A percentile compares a stretch with the other conserved stretches of the same genome.
Evolutionary conservation across 495 filamentous ascomycete species (phyloP).

Genomic region (Annulohypoxylon nitens): DNA sequence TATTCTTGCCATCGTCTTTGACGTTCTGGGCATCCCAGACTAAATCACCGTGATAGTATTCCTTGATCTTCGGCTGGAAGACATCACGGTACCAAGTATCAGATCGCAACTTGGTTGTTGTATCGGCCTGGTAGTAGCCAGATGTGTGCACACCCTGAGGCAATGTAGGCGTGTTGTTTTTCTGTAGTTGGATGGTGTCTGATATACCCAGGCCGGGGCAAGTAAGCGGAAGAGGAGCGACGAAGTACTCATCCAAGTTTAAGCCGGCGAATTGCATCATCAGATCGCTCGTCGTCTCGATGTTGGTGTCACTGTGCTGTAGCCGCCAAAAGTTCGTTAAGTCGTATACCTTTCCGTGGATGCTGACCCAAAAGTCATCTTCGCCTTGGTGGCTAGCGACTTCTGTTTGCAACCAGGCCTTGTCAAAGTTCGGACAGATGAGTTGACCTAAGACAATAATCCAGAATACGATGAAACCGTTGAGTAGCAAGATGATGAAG

Average conservation of each 20-base stretch:
- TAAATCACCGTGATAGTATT: conserved; percentile 88
- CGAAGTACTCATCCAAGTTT: conserved; percentile 87
- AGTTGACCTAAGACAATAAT: conserved; percentile 88
- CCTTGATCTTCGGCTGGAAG: conserved; percentile 83
- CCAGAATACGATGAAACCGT: conserved; percentile 89
- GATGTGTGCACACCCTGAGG: conserved; percentile 73
- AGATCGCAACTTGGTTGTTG: conserved; percentile 67
- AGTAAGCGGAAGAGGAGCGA: conserved; percentile 78
- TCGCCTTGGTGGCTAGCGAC: conserved; percentile 76
- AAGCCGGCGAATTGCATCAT: conserved; percentile 85
- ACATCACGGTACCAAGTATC: conserved; percentile 79
- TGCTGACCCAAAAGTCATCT: conserved; percentile 88
- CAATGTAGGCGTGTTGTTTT: conserved; percentile 73
- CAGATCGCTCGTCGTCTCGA: conserved; percentile 68
- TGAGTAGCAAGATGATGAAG: conserved; percentile 83
- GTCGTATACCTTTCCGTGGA: conserved; percentile 92
- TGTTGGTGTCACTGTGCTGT: conserved; percentile 79
- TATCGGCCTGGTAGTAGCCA: conserved; percentile 68
- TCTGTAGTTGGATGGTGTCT: conserved; percentile 63
- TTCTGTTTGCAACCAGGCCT: conserved; percentile 84
- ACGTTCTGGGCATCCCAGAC: conserved; percentile 72
- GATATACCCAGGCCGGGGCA: conserved; percentile 76
- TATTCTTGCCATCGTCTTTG: conserved; percentile 71
- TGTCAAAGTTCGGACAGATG: conserved; percentile 91
- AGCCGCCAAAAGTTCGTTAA: conserved; percentile 85